Evolutionary conservation across 148 eudicot species (phyloP).

Genomic region (Chenopodium berlandieri): DNA sequence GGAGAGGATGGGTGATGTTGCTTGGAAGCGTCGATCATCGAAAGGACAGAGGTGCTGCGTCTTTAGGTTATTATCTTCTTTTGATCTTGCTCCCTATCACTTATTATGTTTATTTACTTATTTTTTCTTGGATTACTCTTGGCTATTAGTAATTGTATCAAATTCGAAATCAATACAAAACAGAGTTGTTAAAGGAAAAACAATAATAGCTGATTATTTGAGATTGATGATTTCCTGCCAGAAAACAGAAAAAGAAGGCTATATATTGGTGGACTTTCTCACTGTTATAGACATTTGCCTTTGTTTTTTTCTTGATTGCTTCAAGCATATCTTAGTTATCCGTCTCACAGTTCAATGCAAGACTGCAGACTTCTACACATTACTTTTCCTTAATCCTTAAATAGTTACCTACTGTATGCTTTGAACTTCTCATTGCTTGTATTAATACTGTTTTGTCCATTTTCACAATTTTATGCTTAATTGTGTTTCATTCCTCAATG

Average conservation of each 20-base stretch:
- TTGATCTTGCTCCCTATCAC: slow-evolving; percentile 6
- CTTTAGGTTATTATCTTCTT: slow-evolving; percentile 49
- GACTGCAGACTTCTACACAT: no score
- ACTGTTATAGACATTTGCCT: neutral
- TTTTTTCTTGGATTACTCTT: neutral
- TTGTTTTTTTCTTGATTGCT: neutral
- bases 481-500: neutral
- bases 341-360: neutral
- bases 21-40: slow-evolving; percentile 44
- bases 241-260: neutral
- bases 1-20: slow-evolving; percentile 92
- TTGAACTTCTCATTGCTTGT: neutral
- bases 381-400: neutral
- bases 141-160: neutral
- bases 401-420: neutral
- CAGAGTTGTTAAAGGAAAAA: neutral
- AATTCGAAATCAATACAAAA: neutral
- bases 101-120: neutral
- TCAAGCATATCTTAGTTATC: neutral
- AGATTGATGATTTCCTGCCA: neutral
- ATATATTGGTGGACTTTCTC: neutral
- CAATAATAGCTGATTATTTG: neutral
- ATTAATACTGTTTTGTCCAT: neutral
- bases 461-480: neutral
- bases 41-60: slow-evolving; percentile 41